Percentiles rank a stretch among this genome's conserved stretches.
These are phyloP conservation scores for Exophiala spinifera DNA, from an alignment of 2,329 filamentous ascomycete species.

Conservation along the genomic window DNA sequence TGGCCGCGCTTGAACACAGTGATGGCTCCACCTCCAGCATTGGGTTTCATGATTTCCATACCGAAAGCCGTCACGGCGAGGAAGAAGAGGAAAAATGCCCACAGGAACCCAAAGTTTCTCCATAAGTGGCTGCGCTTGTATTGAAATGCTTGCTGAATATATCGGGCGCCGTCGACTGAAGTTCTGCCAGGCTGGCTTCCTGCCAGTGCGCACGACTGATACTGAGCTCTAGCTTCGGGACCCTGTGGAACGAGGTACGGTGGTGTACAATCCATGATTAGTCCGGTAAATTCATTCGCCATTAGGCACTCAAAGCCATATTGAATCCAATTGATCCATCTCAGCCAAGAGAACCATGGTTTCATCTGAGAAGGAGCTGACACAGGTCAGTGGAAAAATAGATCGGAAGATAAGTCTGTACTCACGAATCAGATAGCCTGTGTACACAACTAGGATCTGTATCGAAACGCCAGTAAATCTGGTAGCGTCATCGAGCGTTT, in stretches of 20 bases:
- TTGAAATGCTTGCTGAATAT: slow-evolving; percentile 54
- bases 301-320: slow-evolving; percentile 68
- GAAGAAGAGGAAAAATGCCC: slow-evolving; percentile 73
- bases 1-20: slow-evolving; percentile 72
- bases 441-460: slow-evolving; percentile 58
- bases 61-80: slow-evolving; percentile 71
- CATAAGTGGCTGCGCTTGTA: slow-evolving; percentile 60
- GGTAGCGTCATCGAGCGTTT: slow-evolving; percentile 50
- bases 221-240: slow-evolving; percentile 44
- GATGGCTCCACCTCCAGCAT: slow-evolving; percentile 75
- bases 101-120: slow-evolving; percentile 76
- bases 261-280: slow-evolving; percentile 54
- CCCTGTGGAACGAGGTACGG: slow-evolving; percentile 57
- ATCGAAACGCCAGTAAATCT: slow-evolving; percentile 49
- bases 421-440: slow-evolving; percentile 58
- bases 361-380: slow-evolving; percentile 57
- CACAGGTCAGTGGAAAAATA: background rate
- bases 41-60: slow-evolving; percentile 74
- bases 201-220: slow-evolving; percentile 59
- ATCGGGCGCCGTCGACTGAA: slow-evolving; percentile 54
- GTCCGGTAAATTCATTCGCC: slow-evolving; percentile 65
- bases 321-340: slow-evolving; percentile 64
- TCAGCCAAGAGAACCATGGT: slow-evolving; percentile 62
- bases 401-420: background rate
- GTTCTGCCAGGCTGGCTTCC: slow-evolving; percentile 54